Conservation (phyloP, 306 rosid genomes). For the Pterocarpus santalinus region DNA sequence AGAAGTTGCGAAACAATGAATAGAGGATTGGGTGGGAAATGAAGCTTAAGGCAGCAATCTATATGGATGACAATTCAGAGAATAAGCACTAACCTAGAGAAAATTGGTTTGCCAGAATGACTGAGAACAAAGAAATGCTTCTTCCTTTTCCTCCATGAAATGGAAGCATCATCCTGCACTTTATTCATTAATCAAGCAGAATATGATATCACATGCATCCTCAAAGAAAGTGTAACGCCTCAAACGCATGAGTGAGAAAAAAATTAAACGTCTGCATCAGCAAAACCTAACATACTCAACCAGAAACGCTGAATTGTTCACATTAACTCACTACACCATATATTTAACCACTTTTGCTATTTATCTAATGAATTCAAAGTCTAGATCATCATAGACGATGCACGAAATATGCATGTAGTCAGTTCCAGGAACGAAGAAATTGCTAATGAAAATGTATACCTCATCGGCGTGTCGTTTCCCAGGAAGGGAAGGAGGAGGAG, state of each 20-base stretch:
- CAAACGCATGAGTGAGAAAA: slow-evolving; percentile 20
- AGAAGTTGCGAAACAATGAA: slow-evolving; percentile 45
- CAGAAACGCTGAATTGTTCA: slow-evolving; percentile 15
- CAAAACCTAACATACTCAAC: slow-evolving; percentile 21
- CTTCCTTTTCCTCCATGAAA: slow-evolving; percentile 97
- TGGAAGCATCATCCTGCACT: slow-evolving; percentile 95
- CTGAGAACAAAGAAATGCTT: slow-evolving; percentile 88
- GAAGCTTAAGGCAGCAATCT: slow-evolving; percentile 27
- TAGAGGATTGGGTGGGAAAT: slow-evolving; percentile 14
- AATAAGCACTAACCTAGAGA: slow-evolving; percentile 74
- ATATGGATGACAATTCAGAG: slow-evolving; percentile 24
- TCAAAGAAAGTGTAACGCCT: slow-evolving; percentile 29
- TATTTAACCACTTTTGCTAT: not conserved
- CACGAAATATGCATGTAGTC: not conserved
- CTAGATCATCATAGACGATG: not conserved
- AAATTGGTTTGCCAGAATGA: slow-evolving; percentile 95
- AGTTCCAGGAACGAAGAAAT: slow-evolving; percentile 1
- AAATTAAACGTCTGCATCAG: not conserved
- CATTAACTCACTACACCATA: not conserved
- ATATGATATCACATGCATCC: slow-evolving; percentile 47
- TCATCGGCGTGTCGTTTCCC: slow-evolving; percentile 74
- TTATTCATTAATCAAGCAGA: slow-evolving; percentile 64
- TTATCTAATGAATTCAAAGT: slow-evolving; percentile 33
- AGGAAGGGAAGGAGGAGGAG: slow-evolving; percentile 62
- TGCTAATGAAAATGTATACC: slow-evolving; percentile 52